Evolutionary conservation across 1,284 basidiomycete species (phyloP), one percentile per base, ranked within the genome.

Genomic region (Trichosporon sp.): DNA sequence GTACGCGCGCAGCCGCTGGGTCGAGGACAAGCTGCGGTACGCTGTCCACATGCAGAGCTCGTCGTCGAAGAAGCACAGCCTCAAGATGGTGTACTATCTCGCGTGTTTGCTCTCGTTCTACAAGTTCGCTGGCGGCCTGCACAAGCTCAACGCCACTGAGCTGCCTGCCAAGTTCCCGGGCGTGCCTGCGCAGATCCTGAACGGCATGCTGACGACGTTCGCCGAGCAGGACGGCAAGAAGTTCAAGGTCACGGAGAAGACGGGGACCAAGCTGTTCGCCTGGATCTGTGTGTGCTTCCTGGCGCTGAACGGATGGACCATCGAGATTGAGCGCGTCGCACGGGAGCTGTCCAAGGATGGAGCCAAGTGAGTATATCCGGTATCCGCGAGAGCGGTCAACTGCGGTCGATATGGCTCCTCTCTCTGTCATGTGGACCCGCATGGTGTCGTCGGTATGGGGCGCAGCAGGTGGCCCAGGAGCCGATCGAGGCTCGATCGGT

Each of bases 261-360:
- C 86, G 42, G 87, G 91, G 77, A 89, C 89, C 4, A 88, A 87
- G 75, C 84, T 96, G 1, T 81, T 93, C 62, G 88, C 91, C 1
- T 88, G 93, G 77, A 87, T 93, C 77, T 90, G 94, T 73, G 89
- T 91, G 0, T 84, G 95, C 0, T 92, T 90, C 77, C 86, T 96
- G 29, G 88, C 87, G 51, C 79, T 92, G 9, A 93, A 96, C 74
- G 87, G 89, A 68, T 95, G 88, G 76, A 88, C 88, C 0, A 88
- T 89, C 1, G 90, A 95, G 72, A 85, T 89, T 0, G 84, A 86
- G 2, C 78, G 87, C 51, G 83, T 95, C 44, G 90, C 92, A 0
- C 84, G 86, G 15, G 93, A 96, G 80, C 83, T 96, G 15, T 87
- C 86, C 73, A 86, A 92, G 85, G 78, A 87, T 7, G 76, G 86